Percentiles rank a stretch among this genome's conserved stretches.
phyloP scores from a whole-genome alignment of 805 yeast species.

The Wickerhamomyces rabaulensis region DNA sequence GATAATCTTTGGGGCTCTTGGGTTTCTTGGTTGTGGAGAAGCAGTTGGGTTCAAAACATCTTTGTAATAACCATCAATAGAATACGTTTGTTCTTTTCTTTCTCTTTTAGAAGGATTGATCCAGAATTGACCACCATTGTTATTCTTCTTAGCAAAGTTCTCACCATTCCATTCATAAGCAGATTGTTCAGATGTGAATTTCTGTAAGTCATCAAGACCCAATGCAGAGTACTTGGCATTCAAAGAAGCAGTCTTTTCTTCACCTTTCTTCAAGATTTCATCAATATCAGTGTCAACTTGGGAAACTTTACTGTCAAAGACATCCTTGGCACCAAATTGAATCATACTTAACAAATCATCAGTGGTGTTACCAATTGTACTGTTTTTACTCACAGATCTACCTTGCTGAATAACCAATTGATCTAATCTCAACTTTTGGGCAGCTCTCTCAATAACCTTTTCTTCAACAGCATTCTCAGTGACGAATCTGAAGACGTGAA shows the following conservation, averaged over 20 bases:
- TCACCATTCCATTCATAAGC: slow-evolving; percentile 99
- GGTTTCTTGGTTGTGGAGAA: slow-evolving; percentile 36
- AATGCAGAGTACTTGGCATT: slow-evolving; percentile 79
- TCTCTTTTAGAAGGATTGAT: slow-evolving; percentile 73
- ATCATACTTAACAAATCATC: slow-evolving; percentile 93
- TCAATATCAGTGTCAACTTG: slow-evolving; percentile 66
- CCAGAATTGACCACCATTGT: slow-evolving; percentile 48
- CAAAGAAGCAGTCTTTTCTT: slow-evolving; percentile 70
- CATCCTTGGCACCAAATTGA: slow-evolving; percentile 92
- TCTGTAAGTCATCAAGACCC: slow-evolving; percentile 91
- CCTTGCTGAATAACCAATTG: slow-evolving; percentile 96
- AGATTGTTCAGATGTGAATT: slow-evolving; percentile 80
- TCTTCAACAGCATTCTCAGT: slow-evolving; percentile 96
- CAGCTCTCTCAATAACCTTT: slow-evolving; percentile 92
- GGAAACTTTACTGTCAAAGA: slow-evolving; percentile 50
- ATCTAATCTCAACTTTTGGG: slow-evolving; percentile 87
- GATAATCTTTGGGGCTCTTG: slow-evolving; percentile 59
- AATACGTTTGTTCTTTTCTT: slow-evolving; percentile 72
- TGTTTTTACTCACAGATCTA: slow-evolving; percentile 43
- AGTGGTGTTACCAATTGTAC: slow-evolving; percentile 53
- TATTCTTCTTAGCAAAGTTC: slow-evolving; percentile 37
- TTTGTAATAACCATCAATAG: slow-evolving; percentile 70
- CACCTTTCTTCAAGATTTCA: slow-evolving; percentile 72
- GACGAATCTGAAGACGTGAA: slow-evolving; percentile 84
- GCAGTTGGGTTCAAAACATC: slow-evolving; percentile 46